Conservation (phyloP, 345 rosid genomes). For the Raphanus raphanistrum region DNA sequence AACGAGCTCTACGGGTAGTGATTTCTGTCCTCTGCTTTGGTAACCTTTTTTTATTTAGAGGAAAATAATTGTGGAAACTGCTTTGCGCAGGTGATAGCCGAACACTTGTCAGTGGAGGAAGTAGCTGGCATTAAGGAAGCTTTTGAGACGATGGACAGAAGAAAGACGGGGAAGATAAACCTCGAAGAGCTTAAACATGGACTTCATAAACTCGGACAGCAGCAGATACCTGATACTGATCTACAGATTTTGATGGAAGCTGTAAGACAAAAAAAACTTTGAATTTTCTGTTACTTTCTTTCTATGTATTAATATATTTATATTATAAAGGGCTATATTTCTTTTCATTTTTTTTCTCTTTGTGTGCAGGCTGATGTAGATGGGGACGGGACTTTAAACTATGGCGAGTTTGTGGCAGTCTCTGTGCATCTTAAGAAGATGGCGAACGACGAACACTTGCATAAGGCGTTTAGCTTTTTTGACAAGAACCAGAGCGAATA, state of each 20-base stretch:
- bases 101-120: slow-evolving; percentile 89
- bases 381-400: slow-evolving; percentile 75
- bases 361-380: slow-evolving; percentile 78
- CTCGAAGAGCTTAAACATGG: slow-evolving; percentile 74
- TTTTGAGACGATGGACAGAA: slow-evolving; percentile 73
- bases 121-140: slow-evolving; percentile 91
- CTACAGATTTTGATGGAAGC: slow-evolving; percentile 87
- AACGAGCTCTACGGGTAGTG: slow-evolving; percentile 81
- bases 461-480: slow-evolving; percentile 81
- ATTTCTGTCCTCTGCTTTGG: neutral
- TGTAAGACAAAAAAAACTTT: slow-evolving; percentile 45
- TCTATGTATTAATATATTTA: too few relatives aligned
- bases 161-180: slow-evolving; percentile 65
- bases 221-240: slow-evolving; percentile 69
- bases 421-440: slow-evolving; percentile 83
- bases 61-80: neutral
- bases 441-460: slow-evolving; percentile 89
- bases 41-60: neutral
- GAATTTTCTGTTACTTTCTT: too few relatives aligned
- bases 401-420: slow-evolving; percentile 85
- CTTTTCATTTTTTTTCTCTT: neutral
- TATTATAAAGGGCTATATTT: too few relatives aligned
- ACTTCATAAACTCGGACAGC: slow-evolving; percentile 80
- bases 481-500: slow-evolving; percentile 74
- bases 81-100: slow-evolving; percentile 70